phyloP scores from a whole-genome alignment of 2,329 filamentous ascomycete genomes.

The Orbilia oligospora region DNA sequence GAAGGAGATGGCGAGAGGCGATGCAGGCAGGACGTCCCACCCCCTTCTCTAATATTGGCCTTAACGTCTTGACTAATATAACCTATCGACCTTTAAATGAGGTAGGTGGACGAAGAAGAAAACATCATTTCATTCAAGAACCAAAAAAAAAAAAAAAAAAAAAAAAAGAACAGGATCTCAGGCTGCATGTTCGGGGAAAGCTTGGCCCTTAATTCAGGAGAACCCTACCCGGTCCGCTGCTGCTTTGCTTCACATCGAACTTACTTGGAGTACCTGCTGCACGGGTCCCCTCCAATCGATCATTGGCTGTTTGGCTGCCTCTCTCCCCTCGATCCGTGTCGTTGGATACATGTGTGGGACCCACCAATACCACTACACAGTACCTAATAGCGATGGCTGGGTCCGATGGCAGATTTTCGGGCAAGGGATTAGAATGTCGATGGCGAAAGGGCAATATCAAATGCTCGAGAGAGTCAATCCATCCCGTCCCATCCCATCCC shows the following conservation, averaged over 20 bases:
- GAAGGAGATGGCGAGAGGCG: slow-evolving; percentile 47
- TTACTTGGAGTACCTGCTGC: slow-evolving; percentile 21
- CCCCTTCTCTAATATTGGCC: slow-evolving; percentile 55
- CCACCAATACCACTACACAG: slow-evolving; percentile 32
- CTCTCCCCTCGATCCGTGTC: slow-evolving; percentile 44
- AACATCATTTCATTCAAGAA: slow-evolving; percentile 19
- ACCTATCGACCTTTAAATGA: slow-evolving; percentile 55
- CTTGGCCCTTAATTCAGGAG: slow-evolving; percentile 60
- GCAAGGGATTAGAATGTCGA: slow-evolving; percentile 38
- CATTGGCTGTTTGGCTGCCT: slow-evolving; percentile 22
- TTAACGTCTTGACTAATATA: slow-evolving; percentile 45
- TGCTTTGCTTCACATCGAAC: slow-evolving; percentile 33
- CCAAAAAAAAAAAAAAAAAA: slow-evolving; percentile 13
- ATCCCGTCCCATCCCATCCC: slow-evolving; percentile 6
- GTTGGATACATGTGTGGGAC: slow-evolving; percentile 38
- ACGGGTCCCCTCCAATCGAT: slow-evolving; percentile 44
- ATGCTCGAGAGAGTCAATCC: slow-evolving; percentile 16
- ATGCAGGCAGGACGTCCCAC: slow-evolving; percentile 49
- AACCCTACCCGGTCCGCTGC: slow-evolving; percentile 54
- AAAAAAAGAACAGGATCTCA: slow-evolving; percentile 43
- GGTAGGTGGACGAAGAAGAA: slow-evolving; percentile 57
- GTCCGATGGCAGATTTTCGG: slow-evolving; percentile 36
- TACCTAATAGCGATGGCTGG: slow-evolving; percentile 44
- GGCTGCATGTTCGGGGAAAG: slow-evolving; percentile 60
- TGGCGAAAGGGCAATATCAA: slow-evolving; percentile 34